Evolutionary conservation across 208 protist genomes (phyloP).

Genomic region (Acanthamoeba healyi): DNA sequence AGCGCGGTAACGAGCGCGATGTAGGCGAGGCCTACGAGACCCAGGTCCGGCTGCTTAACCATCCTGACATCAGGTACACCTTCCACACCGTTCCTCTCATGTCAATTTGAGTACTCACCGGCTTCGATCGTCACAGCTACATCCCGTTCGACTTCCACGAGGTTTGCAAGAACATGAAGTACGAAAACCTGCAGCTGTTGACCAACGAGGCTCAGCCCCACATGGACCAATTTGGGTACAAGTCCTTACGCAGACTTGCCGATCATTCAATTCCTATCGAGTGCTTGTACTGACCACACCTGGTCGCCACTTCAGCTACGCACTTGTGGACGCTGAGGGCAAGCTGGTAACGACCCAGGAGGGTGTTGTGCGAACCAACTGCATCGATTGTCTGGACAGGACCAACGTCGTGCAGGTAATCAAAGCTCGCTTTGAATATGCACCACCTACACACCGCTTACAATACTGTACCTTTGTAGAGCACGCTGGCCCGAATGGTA

Average conservation of each 20-base stretch:
- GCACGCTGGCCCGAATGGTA: constrained; percentile 77
- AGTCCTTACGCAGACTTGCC: background rate
- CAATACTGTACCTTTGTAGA: background rate
- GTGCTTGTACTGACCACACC: no score
- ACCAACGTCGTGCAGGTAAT: constrained; percentile 90
- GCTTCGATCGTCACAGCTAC: constrained; percentile 71
- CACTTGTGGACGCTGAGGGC: constrained; percentile 51
- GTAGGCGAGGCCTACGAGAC: constrained; percentile 83
- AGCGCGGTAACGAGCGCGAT: constrained; percentile 77
- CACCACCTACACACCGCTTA: background rate
- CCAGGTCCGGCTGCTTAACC: constrained; percentile 26
- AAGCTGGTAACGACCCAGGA: constrained; percentile 75
- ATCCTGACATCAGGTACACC: constrained; percentile 54
- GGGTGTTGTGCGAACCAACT: constrained; percentile 89
- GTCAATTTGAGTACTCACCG: background rate
- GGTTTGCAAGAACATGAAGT: constrained; percentile 84
- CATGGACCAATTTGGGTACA: constrained; percentile 61
- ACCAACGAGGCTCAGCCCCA: constrained; percentile 76
- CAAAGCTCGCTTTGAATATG: background rate
- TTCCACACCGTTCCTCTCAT: background rate
- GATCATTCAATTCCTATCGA: background rate
- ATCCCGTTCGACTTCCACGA: constrained; percentile 90
- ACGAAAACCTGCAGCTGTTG: constrained; percentile 82
- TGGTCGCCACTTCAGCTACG: background rate
- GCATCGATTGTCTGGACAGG: constrained; percentile 90